Percentiles rank a stretch among this genome's conserved stretches.
These are phyloP conservation scores for Saussurea involucrata DNA, from an alignment of 129 eudicot genomes.

Conservation along the genomic window DNA sequence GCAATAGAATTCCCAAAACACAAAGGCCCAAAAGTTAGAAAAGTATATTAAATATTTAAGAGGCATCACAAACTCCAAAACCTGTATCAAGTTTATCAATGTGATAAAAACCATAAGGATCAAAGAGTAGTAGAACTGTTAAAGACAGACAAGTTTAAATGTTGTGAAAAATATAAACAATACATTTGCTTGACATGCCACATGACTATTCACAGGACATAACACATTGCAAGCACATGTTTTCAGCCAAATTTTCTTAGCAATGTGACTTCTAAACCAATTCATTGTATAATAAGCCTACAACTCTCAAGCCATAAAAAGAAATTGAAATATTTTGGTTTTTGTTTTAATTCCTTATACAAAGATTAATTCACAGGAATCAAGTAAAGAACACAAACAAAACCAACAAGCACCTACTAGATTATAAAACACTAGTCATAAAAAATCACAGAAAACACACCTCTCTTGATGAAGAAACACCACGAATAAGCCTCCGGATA, in stretches of 20 bases:
- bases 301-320: neutral
- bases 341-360: neutral
- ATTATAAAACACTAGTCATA: neutral
- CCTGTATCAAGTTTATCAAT: neutral
- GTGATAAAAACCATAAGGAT: neutral
- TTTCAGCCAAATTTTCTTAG: neutral
- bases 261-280: neutral
- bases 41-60: neutral
- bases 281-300: neutral
- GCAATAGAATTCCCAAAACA: constrained; percentile 32
- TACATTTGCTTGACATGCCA: neutral
- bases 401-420: constrained; percentile 1
- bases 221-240: neutral
- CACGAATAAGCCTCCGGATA: constrained; percentile 82
- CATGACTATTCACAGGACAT: neutral
- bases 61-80: neutral
- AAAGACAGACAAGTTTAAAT: neutral
- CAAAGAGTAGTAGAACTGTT: neutral
- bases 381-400: neutral
- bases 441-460: constrained; percentile 24
- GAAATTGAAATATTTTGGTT: neutral
- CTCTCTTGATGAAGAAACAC: constrained; percentile 94
- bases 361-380: neutral
- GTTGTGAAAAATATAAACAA: neutral
- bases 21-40: constrained; percentile 1